These are phyloP conservation scores for Sporothrix pallida DNA, from an alignment of 2,329 filamentous ascomycete species.

Conservation along the genomic window DNA sequence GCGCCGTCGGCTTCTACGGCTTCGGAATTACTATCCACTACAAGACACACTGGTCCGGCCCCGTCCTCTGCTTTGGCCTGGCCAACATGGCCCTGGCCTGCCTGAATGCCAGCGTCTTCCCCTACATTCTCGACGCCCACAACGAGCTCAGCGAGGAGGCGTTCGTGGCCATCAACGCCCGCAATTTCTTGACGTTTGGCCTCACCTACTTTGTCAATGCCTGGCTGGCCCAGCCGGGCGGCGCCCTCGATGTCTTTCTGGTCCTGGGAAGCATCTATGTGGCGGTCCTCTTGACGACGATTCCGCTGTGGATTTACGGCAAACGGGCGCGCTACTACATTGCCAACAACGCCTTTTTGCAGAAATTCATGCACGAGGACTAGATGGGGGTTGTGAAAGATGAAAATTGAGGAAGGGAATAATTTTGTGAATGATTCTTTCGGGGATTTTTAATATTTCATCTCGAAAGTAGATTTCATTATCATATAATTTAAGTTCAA, in stretches of 20 bases:
- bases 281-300: conserved; percentile 52
- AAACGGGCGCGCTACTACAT: conserved; percentile 54
- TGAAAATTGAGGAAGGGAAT: too few relatives aligned
- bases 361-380: conserved; percentile 43
- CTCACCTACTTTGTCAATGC: conserved; percentile 53
- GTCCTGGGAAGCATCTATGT: conserved; percentile 52
- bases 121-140: conserved; percentile 56
- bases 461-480: too few relatives aligned
- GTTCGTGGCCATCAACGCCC: conserved; percentile 58
- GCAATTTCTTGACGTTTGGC: conserved; percentile 55
- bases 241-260: conserved; percentile 47
- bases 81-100: conserved; percentile 57
- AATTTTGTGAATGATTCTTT: too few relatives aligned
- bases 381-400: neutral
- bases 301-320: conserved; percentile 57
- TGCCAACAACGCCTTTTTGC: conserved; percentile 48
- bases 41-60: conserved; percentile 55
- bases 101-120: conserved; percentile 55
- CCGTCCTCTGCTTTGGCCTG: conserved; percentile 55
- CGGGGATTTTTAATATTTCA: too few relatives aligned
- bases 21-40: conserved; percentile 54
- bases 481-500: too few relatives aligned
- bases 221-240: conserved; percentile 48
- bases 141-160: conserved; percentile 52
- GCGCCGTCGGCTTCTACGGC: conserved; percentile 54